Evolutionary conservation across 805 yeast species (phyloP).

Genomic region (Candida schatavii): DNA sequence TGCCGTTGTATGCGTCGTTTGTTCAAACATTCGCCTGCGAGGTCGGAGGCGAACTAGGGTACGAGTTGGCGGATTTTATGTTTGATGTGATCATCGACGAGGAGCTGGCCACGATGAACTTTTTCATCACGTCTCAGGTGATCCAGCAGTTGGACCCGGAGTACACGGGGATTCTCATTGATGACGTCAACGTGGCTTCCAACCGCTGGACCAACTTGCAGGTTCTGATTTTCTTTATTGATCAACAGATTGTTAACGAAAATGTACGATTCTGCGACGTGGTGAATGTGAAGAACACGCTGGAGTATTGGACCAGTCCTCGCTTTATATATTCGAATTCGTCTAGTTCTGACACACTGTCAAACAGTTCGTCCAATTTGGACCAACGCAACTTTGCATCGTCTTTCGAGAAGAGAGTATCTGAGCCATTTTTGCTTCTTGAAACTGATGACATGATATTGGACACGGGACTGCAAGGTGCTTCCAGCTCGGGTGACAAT

Average conservation of each 20-base stretch:
- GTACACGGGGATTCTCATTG: slow-evolving; percentile 20
- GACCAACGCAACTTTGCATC: background rate
- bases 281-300: slow-evolving; percentile 35
- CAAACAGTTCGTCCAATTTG: background rate
- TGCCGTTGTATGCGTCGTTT: slow-evolving; percentile 12
- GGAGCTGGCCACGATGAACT: slow-evolving; percentile 25
- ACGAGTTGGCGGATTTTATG: slow-evolving; percentile 23
- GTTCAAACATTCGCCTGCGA: slow-evolving; percentile 19
- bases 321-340: slow-evolving; percentile 13
- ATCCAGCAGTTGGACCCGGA: slow-evolving; percentile 2
- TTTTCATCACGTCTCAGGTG: slow-evolving; percentile 34
- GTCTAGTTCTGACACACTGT: background rate
- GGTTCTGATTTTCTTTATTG: slow-evolving; percentile 42
- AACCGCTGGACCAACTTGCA: slow-evolving; percentile 50
- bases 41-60: slow-evolving; percentile 3
- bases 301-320: slow-evolving; percentile 23
- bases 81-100: slow-evolving; percentile 36
- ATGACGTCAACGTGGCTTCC: slow-evolving; percentile 44
- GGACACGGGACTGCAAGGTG: background rate
- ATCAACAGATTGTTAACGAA: slow-evolving; percentile 37
- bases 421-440: no score
- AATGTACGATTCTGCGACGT: slow-evolving; percentile 44
- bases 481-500: background rate
- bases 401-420: background rate
- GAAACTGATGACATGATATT: background rate